A percentile compares a stretch with the other conserved stretches of the same genome.
Evolutionary conservation across 1,284 basidiomycete genomes (phyloP).

Genomic region (Pyrrhoderma noxium): DNA sequence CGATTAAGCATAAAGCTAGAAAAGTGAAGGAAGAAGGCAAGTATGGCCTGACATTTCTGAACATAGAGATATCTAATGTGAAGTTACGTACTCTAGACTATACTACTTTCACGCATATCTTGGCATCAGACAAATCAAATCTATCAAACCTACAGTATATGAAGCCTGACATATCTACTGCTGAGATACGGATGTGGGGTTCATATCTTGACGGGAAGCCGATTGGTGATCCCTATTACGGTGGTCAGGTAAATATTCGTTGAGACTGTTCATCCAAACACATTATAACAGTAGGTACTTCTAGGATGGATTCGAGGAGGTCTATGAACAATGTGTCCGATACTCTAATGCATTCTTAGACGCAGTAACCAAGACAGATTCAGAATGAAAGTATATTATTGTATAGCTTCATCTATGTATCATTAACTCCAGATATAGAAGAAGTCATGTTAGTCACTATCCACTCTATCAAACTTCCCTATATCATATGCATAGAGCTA

Average conservation of each 20-base stretch:
- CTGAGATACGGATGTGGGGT: constrained; percentile 64
- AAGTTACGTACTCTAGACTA: constrained; percentile 40
- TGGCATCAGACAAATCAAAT: constrained; percentile 64
- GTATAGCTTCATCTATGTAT: no score
- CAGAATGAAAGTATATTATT: no score
- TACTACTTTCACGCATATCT: constrained; percentile 57
- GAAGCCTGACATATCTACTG: constrained; percentile 48
- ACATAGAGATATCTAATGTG: not conserved
- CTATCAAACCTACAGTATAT: constrained; percentile 48
- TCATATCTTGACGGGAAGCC: constrained; percentile 58
- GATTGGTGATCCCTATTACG: constrained; percentile 72
- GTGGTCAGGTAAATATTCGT: constrained; percentile 40
- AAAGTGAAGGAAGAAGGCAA: constrained; percentile 37
- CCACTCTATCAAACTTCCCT: no score
- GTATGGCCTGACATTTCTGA: not conserved
- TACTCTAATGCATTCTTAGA: constrained; percentile 75
- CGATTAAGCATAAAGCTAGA: constrained; percentile 53
- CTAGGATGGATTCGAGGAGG: constrained; percentile 50
- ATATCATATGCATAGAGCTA: no score
- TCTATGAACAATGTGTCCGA: constrained; percentile 55
- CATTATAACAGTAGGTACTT: not conserved
- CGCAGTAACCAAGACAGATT: constrained; percentile 4
- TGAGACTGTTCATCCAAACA: not conserved
- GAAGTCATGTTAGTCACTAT: no score
- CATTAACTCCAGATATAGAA: no score